Evolutionary conservation across 345 rosid genomes (phyloP).

Genomic region (Draba incana): DNA sequence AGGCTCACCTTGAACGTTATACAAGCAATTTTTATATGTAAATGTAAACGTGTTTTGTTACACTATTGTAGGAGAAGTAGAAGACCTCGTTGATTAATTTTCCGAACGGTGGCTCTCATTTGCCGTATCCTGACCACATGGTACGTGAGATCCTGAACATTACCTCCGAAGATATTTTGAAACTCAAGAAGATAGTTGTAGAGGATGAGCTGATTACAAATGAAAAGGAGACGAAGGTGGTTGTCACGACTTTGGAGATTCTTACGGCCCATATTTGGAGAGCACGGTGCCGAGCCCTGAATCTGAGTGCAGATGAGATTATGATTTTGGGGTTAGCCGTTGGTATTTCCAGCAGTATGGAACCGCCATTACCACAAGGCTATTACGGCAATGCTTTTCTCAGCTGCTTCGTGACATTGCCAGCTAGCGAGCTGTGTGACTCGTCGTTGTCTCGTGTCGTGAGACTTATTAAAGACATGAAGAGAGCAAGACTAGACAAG

Average conservation of each 20-base stretch:
- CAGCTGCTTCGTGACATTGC: conserved; percentile 13
- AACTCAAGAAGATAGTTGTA: conserved; percentile 37
- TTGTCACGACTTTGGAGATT: conserved; percentile 49
- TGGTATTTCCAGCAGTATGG: conserved; percentile 36
- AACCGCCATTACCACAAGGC: conserved; percentile 49
- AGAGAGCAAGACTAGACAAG: conserved; percentile 22
- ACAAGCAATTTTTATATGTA: too few relatives aligned
- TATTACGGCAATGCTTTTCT: conserved; percentile 54
- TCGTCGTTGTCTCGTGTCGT: conserved; percentile 34
- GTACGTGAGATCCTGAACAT: conserved; percentile 41
- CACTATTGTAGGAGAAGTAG: not conserved
- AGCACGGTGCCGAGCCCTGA: conserved; percentile 47
- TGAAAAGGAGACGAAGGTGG: not conserved
- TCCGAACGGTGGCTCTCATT: not conserved
- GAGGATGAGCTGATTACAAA: conserved; percentile 15
- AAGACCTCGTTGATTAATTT: not conserved
- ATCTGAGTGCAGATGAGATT: conserved; percentile 38
- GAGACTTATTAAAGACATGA: conserved; percentile 46
- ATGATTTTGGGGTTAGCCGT: conserved; percentile 22
- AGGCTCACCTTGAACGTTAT: too few relatives aligned
- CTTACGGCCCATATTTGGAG: conserved; percentile 52
- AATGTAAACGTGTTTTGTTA: too few relatives aligned
- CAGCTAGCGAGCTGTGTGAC: conserved; percentile 41
- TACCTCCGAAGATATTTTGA: conserved; percentile 30
- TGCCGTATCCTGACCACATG: conserved; percentile 36